Evolutionary conservation across 2,329 filamentous ascomycete genomes (phyloP).

Genomic region (Dactylellina leptospora): DNA sequence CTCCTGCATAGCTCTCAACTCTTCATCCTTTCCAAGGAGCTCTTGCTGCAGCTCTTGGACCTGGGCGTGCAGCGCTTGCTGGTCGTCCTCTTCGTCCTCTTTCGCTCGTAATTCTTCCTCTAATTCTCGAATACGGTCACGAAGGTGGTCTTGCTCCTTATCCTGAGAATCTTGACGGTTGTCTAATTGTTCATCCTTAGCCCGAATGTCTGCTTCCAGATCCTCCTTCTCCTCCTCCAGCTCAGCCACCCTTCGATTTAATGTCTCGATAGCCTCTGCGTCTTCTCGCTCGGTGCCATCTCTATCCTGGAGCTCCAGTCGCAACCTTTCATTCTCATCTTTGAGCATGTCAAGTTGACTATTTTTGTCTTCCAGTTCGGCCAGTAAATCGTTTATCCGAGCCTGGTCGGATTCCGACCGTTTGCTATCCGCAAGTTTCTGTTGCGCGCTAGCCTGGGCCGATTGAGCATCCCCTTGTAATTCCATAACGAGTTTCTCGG

Average conservation of each 20-base stretch:
- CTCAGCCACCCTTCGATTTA: constrained; percentile 58
- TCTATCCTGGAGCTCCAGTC: constrained; percentile 68
- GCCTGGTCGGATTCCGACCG: constrained; percentile 67
- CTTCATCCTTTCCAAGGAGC: constrained; percentile 37
- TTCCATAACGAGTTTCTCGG: constrained; percentile 84
- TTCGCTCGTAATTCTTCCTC: constrained; percentile 62
- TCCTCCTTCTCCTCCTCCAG: constrained; percentile 78
- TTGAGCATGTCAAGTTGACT: constrained; percentile 58
- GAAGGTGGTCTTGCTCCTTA: constrained; percentile 67
- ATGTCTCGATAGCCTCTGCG: constrained; percentile 57
- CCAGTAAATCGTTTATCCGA: constrained; percentile 68
- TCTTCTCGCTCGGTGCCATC: constrained; percentile 58
- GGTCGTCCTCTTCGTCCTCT: constrained; percentile 54
- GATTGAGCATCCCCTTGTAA: constrained; percentile 84
- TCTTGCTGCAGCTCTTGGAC: constrained; percentile 40
- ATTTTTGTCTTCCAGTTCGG: constrained; percentile 68
- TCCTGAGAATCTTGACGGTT: constrained; percentile 62
- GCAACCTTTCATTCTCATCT: constrained; percentile 70
- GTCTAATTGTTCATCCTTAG: constrained; percentile 77
- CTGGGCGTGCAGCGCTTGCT: constrained; percentile 25
- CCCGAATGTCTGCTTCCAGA: constrained; percentile 76
- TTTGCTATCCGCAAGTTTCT: constrained; percentile 75
- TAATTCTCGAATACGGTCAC: constrained; percentile 66
- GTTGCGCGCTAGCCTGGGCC: constrained; percentile 81
- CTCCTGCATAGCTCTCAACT: constrained; percentile 38